Evolutionary conservation across 768 basidiomycete genomes (phyloP), one percentile per base, ranked within the genome.

Genomic region (Neoboletus brunneissimus): DNA sequence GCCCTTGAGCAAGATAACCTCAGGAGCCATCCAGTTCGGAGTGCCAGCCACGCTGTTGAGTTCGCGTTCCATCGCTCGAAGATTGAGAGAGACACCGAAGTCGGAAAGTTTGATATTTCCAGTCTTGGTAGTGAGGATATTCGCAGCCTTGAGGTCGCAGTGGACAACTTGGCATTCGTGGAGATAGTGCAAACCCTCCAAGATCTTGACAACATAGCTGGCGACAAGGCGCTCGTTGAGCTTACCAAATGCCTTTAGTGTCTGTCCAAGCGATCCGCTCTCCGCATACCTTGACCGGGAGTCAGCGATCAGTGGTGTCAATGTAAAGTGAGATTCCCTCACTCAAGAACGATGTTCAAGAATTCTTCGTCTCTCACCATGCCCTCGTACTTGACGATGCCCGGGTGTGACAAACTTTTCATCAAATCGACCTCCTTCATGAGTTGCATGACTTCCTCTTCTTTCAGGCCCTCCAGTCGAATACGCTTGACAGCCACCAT

Each of bases 401-500:
- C 89, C 2, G 95, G 94, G 71, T 99, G 96, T 12, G 86, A 86
- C 41, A 98, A 75, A 45, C 89, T 82, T 77, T 94, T 94, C 64
- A 98, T 84, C 35, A 99, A 76, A 64, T 94, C 90, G 16, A 98
- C 96, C 71, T 99, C 96, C 60, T 83, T 83, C 92, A 96, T 97
- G 48, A 98, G 80, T 67, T 93, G 88, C 47, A 81, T 82, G 20
- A 98, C 86, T 67, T 98, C 95, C 20, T 86, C 87, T 72, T 97
- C 94, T 70, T 89, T 88, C 66, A 97, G 77, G 9, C 94, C 96
- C 49, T 91, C 90, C 37, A 98, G 77, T 49, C 88, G 79, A 64
- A 99, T 96, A 31, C 93, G 87, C 76, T 99, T 99, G 50, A 98
- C 93, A n/a, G 96, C 96, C n/a, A 96, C 94, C 85, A 92, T 96